Base-by-base conservation (phyloP, 441 rosid species). In the Rhodomyrtus psidioides region DNA sequence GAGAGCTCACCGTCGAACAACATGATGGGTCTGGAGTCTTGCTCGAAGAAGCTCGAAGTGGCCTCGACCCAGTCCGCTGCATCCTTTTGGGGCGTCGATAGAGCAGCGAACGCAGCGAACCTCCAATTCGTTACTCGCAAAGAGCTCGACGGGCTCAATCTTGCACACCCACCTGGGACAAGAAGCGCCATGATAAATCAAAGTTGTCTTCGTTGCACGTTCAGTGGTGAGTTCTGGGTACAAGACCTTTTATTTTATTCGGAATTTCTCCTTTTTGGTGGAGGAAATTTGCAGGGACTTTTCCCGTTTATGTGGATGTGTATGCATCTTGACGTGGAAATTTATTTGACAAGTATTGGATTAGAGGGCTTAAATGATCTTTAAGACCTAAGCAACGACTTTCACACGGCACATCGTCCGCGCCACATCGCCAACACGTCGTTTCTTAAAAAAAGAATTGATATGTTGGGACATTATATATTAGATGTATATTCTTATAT, bases 1-100 rank as follows among this genome's bases (percentile, higher is more conserved):
- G n/a, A 55, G 23, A 46, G 70, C 54, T 75, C 90, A 96, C 98
- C 98, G 55, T 97, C 98, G 83, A 94, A 95, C 86, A 97, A 86
- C 98, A 95, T 95, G 91, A 97, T 95, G 59, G 99, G 98, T 82
- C 98, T 92, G 24, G 96, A 89, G 87, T 95, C 98, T 81, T 86
- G 87, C 53, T 95, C 93, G 85, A 97, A 97, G 89, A 91, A 95
- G 92, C 93, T 90, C 49, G 95, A 90, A 85, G 96, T 94, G 83
- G 93, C 95, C 83, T 92, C 92, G 6, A 88, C 91, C 93, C 95
- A 92, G 84, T 93, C 90, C 57, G 90, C 92, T 6, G 90, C 81
- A 65, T 89, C 88, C 85, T 85, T 87, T 9, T 88, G 88, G 17
- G 87, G 87, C 57, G 93, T 89, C 39, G 92, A 86, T 9, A 89